Evolutionary conservation across 352 stramenopile genomes (phyloP).

Genomic region (Poterioochromonas sp.): DNA sequence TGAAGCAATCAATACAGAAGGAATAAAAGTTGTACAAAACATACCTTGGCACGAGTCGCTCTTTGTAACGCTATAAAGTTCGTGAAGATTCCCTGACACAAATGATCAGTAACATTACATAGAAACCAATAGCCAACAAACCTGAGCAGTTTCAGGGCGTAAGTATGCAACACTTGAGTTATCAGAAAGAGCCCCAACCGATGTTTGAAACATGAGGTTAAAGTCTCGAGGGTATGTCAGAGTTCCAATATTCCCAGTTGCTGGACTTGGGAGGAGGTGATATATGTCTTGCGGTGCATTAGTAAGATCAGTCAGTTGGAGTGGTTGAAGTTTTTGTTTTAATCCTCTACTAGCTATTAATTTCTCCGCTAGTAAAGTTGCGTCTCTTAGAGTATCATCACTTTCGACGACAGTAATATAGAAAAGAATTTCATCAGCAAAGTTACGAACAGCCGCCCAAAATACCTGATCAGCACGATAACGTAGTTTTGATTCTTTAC

Average conservation of each 20-base stretch:
- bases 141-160: constrained; percentile 89
- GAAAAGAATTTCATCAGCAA: constrained; percentile 43
- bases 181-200: constrained; percentile 79
- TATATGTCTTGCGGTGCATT: constrained; percentile 56
- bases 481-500: constrained; percentile 75
- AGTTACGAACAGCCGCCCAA: constrained; percentile 47
- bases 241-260: constrained; percentile 52
- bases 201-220: constrained; percentile 94
- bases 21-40: constrained; percentile 39
- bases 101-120: neutral
- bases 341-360: constrained; percentile 50
- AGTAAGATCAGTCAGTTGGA: constrained; percentile 55
- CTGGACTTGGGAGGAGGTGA: constrained; percentile 56
- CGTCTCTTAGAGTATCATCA: constrained; percentile 55
- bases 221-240: constrained; percentile 78
- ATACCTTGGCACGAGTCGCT: constrained; percentile 79
- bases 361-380: constrained; percentile 54
- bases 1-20: constrained; percentile 28
- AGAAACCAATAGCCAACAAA: neutral
- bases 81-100: constrained; percentile 78
- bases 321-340: constrained; percentile 42
- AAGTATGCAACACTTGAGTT: constrained; percentile 70
- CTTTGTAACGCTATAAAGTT: constrained; percentile 90
- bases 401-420: constrained; percentile 58
- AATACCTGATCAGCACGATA: constrained; percentile 72